phyloP scores from a whole-genome alignment of 1,139 yeast genomes.

The Geotrichum aggregatum region DNA sequence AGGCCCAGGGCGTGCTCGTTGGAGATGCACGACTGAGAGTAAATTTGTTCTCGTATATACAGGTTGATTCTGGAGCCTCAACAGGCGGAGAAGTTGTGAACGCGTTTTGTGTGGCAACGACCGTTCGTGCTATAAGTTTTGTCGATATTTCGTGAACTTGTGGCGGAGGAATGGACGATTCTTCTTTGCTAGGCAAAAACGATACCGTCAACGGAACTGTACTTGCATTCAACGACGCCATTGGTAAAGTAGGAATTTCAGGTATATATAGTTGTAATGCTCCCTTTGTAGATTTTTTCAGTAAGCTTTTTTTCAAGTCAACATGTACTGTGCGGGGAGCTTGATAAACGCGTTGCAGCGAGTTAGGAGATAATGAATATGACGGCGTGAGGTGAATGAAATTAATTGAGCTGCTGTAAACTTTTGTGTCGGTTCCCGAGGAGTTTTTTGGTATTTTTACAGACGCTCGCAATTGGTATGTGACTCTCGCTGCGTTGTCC shows the following conservation, averaged over 20 bases:
- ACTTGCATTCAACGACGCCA: neutral
- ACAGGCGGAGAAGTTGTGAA: neutral
- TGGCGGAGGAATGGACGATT: neutral
- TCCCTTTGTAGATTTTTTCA: slow-evolving; percentile 1
- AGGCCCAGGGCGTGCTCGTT: neutral
- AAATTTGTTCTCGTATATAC: neutral
- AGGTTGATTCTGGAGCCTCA: neutral
- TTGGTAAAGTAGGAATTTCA: neutral
- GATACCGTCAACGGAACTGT: neutral
- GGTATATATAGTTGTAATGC: neutral
- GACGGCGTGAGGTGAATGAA: neutral
- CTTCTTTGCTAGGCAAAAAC: neutral
- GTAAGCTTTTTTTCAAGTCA: neutral
- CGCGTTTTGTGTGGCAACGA: neutral
- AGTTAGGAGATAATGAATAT: neutral
- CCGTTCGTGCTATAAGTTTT: neutral
- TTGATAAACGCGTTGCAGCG: neutral
- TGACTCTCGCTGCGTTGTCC: slow-evolving; percentile 1
- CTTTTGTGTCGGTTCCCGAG: neutral
- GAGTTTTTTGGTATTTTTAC: neutral
- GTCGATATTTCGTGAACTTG: neutral
- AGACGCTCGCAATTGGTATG: neutral
- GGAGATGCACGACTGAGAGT: neutral
- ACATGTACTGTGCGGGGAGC: neutral
- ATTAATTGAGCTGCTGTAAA: neutral